Conservation (phyloP, 768 basidiomycete genomes). For the Suillus subalutaceus region DNA sequence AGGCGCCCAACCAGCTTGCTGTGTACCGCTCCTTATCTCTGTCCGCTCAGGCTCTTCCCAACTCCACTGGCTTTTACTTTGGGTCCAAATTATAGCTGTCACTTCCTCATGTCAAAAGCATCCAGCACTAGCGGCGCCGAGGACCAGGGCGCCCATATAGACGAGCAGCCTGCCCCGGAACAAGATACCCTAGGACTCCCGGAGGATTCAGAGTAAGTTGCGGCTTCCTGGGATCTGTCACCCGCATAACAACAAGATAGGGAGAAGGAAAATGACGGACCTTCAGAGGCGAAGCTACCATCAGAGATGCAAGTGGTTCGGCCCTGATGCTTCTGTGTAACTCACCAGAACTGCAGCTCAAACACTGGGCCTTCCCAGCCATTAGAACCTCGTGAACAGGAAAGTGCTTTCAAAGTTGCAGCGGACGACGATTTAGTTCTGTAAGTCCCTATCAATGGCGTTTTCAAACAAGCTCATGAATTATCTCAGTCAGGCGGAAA, state of each 20-base stretch:
- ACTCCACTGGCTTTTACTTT: neutral
- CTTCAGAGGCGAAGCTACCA: neutral
- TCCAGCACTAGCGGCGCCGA: too few relatives aligned
- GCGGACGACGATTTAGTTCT: too few relatives aligned
- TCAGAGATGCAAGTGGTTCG: neutral
- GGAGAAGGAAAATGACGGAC: neutral
- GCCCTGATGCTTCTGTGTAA: too few relatives aligned
- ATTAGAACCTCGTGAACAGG: too few relatives aligned
- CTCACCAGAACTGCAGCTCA: too few relatives aligned
- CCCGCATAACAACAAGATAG: neutral
- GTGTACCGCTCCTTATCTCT: neutral
- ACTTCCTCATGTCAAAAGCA: neutral
- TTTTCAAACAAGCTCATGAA: neutral
- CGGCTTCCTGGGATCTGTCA: neutral
- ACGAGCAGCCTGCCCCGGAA: neutral
- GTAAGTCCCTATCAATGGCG: too few relatives aligned
- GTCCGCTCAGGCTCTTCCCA: neutral
- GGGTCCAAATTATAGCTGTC: neutral
- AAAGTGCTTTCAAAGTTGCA: too few relatives aligned
- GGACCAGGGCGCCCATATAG: neutral
- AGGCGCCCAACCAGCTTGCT: neutral
- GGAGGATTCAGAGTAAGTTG: neutral
- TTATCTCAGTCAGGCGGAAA: neutral
- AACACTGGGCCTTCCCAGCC: too few relatives aligned
- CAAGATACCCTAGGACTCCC: neutral